Percentiles rank a stretch among this genome's conserved stretches.
Conservation (phyloP, 495 filamentous ascomycete species). For the Aspergillus wentii region DNA sequence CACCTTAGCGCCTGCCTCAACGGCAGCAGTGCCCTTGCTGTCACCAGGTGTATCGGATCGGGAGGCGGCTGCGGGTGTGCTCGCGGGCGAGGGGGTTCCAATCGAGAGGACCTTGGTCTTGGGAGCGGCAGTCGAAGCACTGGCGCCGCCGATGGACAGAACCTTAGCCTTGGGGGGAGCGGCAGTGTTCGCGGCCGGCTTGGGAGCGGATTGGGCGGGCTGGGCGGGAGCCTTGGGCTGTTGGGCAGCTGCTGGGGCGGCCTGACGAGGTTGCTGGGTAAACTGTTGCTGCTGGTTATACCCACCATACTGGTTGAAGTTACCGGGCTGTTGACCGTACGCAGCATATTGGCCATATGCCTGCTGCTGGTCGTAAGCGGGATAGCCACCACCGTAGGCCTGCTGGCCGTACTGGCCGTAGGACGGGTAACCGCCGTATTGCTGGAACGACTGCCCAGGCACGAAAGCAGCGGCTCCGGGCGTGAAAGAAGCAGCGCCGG, state of each 20-base stretch:
- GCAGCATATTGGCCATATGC: conserved; percentile 43
- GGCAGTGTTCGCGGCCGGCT: conserved; percentile 38
- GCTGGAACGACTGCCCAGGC: conserved; percentile 62
- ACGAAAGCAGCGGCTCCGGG: conserved; percentile 74
- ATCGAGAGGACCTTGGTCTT: conserved; percentile 68
- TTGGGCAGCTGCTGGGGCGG: conserved; percentile 33
- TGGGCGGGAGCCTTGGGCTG: conserved; percentile 23
- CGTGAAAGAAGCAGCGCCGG: conserved; percentile 75
- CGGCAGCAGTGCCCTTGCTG: conserved; percentile 46
- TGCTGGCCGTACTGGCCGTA: conserved; percentile 42
- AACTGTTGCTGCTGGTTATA: conserved; percentile 48
- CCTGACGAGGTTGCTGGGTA: conserved; percentile 57
- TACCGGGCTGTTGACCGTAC: conserved; percentile 42
- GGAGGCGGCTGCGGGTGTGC: conserved; percentile 26
- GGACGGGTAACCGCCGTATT: conserved; percentile 46
- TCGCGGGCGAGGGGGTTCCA: conserved; percentile 41
- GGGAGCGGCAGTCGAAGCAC: conserved; percentile 42
- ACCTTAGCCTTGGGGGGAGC: conserved; percentile 65
- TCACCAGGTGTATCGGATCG: conserved; percentile 48
- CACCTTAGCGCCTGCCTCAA: conserved; percentile 59
- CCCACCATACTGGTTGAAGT: conserved; percentile 52
- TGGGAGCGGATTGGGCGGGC: conserved; percentile 23
- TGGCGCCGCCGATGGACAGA: conserved; percentile 54
- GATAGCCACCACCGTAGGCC: conserved; percentile 43
- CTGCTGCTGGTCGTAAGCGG: conserved; percentile 49